Conservation (phyloP, 2,329 filamentous ascomycete genomes). For the Rugonectria rugulosa region DNA sequence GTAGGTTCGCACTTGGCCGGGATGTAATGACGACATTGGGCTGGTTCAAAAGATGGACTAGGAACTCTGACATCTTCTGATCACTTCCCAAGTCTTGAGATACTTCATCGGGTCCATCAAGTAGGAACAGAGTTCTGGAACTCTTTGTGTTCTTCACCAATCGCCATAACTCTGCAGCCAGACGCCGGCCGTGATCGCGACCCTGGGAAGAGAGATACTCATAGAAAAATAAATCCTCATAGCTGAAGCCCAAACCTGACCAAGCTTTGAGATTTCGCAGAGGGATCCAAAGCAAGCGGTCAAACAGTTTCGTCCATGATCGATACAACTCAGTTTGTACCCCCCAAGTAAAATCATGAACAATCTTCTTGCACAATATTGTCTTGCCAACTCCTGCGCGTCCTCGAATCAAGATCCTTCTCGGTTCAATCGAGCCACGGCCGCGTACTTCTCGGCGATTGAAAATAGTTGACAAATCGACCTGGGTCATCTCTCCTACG, state of each 20-base stretch:
- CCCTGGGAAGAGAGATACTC: conserved; percentile 38
- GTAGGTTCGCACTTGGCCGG: conserved; percentile 40
- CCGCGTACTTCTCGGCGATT: conserved; percentile 29
- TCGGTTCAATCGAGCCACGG: conserved; percentile 27
- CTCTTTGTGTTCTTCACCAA: conserved; percentile 1
- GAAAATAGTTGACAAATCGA: conserved; percentile 40
- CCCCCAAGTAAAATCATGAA: conserved; percentile 36
- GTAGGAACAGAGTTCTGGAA: conserved; percentile 46
- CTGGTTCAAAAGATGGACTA: conserved; percentile 42
- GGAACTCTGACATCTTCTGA: conserved; percentile 30
- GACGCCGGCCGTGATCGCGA: not conserved
- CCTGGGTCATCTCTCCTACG: conserved; percentile 28
- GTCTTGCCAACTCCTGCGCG: conserved; percentile 50
- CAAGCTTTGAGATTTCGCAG: conserved; percentile 44
- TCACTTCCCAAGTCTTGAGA: conserved; percentile 26
- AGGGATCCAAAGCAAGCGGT: conserved; percentile 50
- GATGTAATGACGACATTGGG: conserved; percentile 51
- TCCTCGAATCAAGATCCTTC: conserved; percentile 47
- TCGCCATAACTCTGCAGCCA: conserved; percentile 24
- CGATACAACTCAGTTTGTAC: conserved; percentile 15
- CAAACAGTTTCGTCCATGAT: conserved; percentile 37
- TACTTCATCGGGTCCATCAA: conserved; percentile 55
- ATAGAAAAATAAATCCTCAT: conserved; percentile 36
- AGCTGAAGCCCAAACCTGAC: conserved; percentile 25
- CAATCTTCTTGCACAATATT: conserved; percentile 51